Percentiles rank a stretch among this genome's conserved stretches.
phyloP scores from a whole-genome alignment of 2,329 filamentous ascomycete species.

The Pyrenophora seminiperda region DNA sequence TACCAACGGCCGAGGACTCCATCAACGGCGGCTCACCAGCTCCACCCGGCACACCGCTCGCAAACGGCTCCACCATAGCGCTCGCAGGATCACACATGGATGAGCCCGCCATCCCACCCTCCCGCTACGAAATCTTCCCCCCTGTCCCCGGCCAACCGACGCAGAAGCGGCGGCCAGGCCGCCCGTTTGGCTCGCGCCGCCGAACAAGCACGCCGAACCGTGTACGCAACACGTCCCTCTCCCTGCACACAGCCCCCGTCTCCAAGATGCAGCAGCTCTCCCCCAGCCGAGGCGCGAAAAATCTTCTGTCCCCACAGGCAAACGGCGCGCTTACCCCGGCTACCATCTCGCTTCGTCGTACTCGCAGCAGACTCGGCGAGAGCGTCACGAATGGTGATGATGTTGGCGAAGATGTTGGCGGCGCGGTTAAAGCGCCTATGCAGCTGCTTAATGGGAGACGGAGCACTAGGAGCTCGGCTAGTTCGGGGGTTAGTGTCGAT shows the following conservation, averaged over 20 bases:
- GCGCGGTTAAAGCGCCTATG: conserved; percentile 33
- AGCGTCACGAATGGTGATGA: conserved; percentile 47
- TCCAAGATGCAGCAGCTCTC: conserved; percentile 40
- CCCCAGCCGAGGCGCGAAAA: conserved; percentile 36
- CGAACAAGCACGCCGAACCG: conserved; percentile 45
- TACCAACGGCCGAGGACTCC: conserved; percentile 35
- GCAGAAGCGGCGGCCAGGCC: conserved; percentile 42
- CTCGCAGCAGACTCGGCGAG: conserved; percentile 52
- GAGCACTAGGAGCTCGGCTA: conserved; percentile 39
- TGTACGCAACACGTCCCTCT: conserved; percentile 29
- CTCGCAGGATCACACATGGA: conserved; percentile 38
- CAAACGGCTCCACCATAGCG: conserved; percentile 38
- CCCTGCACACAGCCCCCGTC: conserved; percentile 40
- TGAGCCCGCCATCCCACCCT: conserved; percentile 64
- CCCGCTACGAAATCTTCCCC: conserved; percentile 79
- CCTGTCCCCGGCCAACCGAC: conserved; percentile 60
- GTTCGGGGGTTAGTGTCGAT: conserved; percentile 34
- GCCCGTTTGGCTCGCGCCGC: conserved; percentile 47
- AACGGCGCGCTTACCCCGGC: conserved; percentile 42
- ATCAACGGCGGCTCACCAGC: conserved; percentile 39
- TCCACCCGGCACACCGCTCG: conserved; percentile 40
- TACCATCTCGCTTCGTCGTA: conserved; percentile 43
- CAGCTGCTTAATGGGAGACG: conserved; percentile 39
- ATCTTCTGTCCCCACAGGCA: conserved; percentile 30
- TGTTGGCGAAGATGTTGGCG: conserved; percentile 37